Evolutionary conservation across 305 asterid genomes (phyloP), one percentile per base, ranked within the genome.

Genomic region (Fraxinus latifolia): DNA sequence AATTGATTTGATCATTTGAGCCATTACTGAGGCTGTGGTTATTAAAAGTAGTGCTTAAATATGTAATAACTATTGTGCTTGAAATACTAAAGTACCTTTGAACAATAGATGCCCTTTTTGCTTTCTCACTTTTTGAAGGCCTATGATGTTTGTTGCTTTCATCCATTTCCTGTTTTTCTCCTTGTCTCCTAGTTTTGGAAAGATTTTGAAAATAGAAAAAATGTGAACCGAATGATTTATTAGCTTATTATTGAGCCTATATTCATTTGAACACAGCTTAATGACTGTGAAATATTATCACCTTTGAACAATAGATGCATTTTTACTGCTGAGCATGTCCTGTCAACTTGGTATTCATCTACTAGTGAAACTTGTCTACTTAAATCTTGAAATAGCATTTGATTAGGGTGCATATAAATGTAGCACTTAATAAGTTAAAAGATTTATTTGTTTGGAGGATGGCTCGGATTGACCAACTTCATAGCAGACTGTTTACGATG

Each of bases 341-440:
- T n/a, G 15, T 42, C 27, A 55, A 55, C 8, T 4, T 5, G 67
- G 67, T 27, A 14, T 77, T 53, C 75, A 60, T 23, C 75, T 70
- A 77, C 75, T 76, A 11, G 62, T 29, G 78, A 39, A 39, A 53
- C 19, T 27, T 39, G 5, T 67, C 39, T 25, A 14, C 19, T 50
- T 80, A 77, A 62, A 39, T 44, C 50, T 76, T 32, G 79, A 76
- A 67, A 14, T 44, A 7, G 47, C 53, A 78, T 37, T 79, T 15
- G 55, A 60, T 27, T 70, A 29, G 12, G 23, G 25, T 55, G 25
- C 23, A 44, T 11, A 17, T 53, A 53, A n/a, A 53, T 17, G 7
- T 17, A 53, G 65, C 19, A 5, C 25, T n/a, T 15, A 5, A 39
- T 53, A 53, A 53, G 19, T 53, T 53, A 17, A 53, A 53, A n/a